These are phyloP conservation scores for Apiotrichum domesticum DNA, from an alignment of 1,284 basidiomycete species.

Conservation along the genomic window DNA sequence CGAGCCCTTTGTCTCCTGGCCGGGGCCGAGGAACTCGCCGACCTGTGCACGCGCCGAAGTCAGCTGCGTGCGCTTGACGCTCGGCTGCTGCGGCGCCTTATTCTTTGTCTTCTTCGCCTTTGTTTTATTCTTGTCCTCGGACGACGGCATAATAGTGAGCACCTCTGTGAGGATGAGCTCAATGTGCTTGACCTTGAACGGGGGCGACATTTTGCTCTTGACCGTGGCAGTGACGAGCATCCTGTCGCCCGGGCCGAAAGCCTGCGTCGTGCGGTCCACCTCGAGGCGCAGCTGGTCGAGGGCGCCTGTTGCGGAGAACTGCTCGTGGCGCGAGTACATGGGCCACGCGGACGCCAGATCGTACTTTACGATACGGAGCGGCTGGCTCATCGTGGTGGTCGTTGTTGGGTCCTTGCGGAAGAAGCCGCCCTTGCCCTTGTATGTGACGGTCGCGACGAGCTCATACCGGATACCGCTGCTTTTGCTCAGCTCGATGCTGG, in stretches of 20 bases:
- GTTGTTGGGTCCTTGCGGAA: constrained; percentile 63
- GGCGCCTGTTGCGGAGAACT: constrained; percentile 55
- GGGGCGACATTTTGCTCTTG: constrained; percentile 48
- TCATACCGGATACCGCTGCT: constrained; percentile 76
- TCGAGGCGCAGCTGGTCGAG: constrained; percentile 62
- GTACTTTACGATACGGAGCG: constrained; percentile 78
- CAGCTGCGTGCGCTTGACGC: constrained; percentile 50
- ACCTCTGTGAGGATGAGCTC: constrained; percentile 71
- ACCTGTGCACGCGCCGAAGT: background rate
- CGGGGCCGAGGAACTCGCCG: constrained; percentile 1
- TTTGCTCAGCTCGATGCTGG: constrained; percentile 66
- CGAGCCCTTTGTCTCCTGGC: constrained; percentile 50
- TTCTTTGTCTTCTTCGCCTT: constrained; percentile 49
- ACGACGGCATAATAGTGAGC: constrained; percentile 46
- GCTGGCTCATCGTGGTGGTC: constrained; percentile 56
- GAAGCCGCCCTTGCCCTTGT: constrained; percentile 73
- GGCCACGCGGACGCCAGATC: constrained; percentile 86
- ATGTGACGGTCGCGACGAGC: constrained; percentile 71
- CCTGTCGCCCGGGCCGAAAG: constrained; percentile 76
- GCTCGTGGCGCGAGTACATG: constrained; percentile 70
- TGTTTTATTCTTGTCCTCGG: constrained; percentile 1
- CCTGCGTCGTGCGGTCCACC: constrained; percentile 62
- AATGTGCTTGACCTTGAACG: constrained; percentile 71
- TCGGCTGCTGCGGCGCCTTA: constrained; percentile 55
- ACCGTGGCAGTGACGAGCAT: constrained; percentile 64